Evolutionary conservation across 2,329 filamentous ascomycete genomes (phyloP), one percentile per base, ranked within the genome.

Genomic region (Drechslerella stenobrocha): DNA sequence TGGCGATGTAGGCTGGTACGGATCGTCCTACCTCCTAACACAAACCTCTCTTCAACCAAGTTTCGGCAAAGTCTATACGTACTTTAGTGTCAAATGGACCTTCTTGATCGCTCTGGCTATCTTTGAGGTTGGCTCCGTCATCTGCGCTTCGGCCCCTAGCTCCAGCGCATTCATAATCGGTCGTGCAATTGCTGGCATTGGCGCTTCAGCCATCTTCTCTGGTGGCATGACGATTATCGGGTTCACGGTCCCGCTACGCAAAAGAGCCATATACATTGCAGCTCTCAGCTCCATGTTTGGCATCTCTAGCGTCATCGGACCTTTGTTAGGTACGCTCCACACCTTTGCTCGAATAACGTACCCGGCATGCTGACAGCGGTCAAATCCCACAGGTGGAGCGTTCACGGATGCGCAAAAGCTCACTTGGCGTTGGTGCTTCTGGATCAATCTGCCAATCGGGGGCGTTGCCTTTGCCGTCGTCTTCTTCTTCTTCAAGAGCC

Each of bases 121-220:
- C 15, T 70, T 70, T 55, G 64, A 70, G 34, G 26, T 69, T 32
- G 82, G 83, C 1, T 84, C 81, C 6, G 77, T 77, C 22, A 74
- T 83, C 34, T 84, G 82, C 65, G 83, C 80, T 44, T 78, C 80
- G 1, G 82, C 83, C 0, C 80, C 79, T 0, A 76, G 72, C 2
- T 81, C 79, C 15, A 77, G 76, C 2, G 77, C 78, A 30, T 79
- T 83, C 48, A 82, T 83, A 52, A 75, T 82, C 2, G 81, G 81
- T 1, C 77, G 81, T 13, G 80, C 81, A 18, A 72, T 83, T 47
- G 79, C 80, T 18, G 81, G 81, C 52, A 65, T 82, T 3, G 82
- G 82, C 0, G 63, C 63, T 23, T 42, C 63, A 1, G 63, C 63
- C 2, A 32, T 83, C 52, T 80, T 81, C 55, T 80, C 79, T 1